Conservation (phyloP, 768 basidiomycete species). For the Sistotremastrum niveocremeum region DNA sequence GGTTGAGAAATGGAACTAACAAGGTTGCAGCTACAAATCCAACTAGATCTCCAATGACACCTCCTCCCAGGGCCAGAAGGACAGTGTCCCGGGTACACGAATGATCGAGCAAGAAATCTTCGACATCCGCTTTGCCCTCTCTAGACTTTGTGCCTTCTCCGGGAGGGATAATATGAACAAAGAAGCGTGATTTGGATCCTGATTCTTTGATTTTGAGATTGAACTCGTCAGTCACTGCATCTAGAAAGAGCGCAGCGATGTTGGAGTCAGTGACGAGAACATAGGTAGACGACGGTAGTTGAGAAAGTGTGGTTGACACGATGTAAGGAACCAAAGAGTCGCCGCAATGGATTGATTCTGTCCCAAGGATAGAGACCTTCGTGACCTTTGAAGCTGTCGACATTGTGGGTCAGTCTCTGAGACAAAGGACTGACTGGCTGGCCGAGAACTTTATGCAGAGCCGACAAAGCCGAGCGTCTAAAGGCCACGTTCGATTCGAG, state of each 20-base stretch:
- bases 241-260: conserved; percentile 70
- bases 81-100: conserved; percentile 90
- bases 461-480: no score
- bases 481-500: no score
- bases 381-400: conserved; percentile 38
- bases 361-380: conserved; percentile 75
- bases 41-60: conserved; percentile 92
- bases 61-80: conserved; percentile 86
- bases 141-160: conserved; percentile 91
- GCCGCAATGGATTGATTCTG: conserved; percentile 83
- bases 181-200: conserved; percentile 42
- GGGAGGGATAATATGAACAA: conserved; percentile 69
- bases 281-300: conserved; percentile 72
- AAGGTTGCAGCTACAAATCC: conserved; percentile 97
- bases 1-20: conserved; percentile 33
- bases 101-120: conserved; percentile 82
- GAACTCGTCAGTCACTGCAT: conserved; percentile 56
- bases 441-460: no score
- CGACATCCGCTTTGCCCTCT: conserved; percentile 82
- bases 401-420: neutral
- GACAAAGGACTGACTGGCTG: no score
- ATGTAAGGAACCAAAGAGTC: conserved; percentile 89
- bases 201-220: conserved; percentile 16
- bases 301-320: conserved; percentile 51
- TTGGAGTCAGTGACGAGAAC: conserved; percentile 88